A percentile compares a stretch with the other conserved stretches of the same genome.
These are phyloP conservation scores for Fusarium nygamai DNA, from an alignment of 2,329 filamentous ascomycete genomes.

Conservation along the genomic window DNA sequence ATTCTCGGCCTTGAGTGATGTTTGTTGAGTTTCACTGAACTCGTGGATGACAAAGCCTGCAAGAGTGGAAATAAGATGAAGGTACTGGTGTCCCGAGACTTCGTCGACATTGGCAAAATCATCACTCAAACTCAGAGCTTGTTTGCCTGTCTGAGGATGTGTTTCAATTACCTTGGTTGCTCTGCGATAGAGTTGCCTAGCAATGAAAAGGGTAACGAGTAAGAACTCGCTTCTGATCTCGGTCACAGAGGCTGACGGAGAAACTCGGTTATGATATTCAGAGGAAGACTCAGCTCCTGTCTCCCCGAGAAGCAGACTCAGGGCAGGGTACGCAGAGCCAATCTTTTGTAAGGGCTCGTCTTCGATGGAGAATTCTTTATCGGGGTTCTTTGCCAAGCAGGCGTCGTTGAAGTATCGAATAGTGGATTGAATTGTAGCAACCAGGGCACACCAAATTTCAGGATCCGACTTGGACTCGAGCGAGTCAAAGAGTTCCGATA, in stretches of 20 bases:
- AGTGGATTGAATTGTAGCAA: constrained; percentile 50
- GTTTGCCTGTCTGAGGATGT: constrained; percentile 26
- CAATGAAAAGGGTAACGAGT: constrained; percentile 51
- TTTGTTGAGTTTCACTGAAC: constrained; percentile 51
- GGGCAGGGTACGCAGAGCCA: constrained; percentile 42
- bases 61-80: constrained; percentile 50
- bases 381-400: constrained; percentile 43
- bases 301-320: constrained; percentile 34
- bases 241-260: constrained; percentile 33
- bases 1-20: constrained; percentile 44
- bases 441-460: constrained; percentile 51
- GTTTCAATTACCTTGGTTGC: constrained; percentile 47
- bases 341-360: constrained; percentile 40
- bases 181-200: constrained; percentile 54
- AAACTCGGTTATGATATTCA: not conserved
- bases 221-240: constrained; percentile 52
- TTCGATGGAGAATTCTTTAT: constrained; percentile 30
- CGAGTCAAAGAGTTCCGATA: constrained; percentile 49
- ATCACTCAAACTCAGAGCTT: constrained; percentile 46
- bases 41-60: constrained; percentile 51
- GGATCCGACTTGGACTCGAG: constrained; percentile 48
- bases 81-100: constrained; percentile 47
- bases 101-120: constrained; percentile 45
- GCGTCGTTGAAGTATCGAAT: constrained; percentile 55
- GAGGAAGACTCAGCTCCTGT: not conserved